Percentiles rank a stretch among this genome's conserved stretches.
Evolutionary conservation across 2,329 filamentous ascomycete genomes (phyloP).

Genomic region (Beauveria varroae): DNA sequence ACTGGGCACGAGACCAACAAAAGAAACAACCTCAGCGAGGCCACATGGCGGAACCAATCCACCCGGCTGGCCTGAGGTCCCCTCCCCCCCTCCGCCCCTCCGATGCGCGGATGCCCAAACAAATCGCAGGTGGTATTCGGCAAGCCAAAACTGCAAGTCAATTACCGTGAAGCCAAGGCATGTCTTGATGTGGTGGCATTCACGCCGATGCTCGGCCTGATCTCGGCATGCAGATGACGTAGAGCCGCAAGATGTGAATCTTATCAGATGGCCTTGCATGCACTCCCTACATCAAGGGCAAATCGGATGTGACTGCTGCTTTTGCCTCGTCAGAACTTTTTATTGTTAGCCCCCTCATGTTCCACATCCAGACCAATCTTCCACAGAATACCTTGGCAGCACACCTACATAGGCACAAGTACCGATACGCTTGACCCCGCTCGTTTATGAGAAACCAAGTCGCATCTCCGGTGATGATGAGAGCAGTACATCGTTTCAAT

Average conservation of each 20-base stretch:
- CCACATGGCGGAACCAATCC: neutral
- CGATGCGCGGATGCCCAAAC: neutral
- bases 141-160: neutral
- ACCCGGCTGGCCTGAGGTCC: neutral
- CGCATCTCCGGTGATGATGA: neutral
- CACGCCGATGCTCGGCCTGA: neutral
- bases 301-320: too few species aligned
- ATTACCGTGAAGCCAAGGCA: neutral
- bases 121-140: neutral
- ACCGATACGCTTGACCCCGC: neutral
- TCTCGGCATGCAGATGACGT: neutral
- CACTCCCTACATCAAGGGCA: neutral
- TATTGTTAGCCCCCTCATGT: too few species aligned
- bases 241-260: neutral
- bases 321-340: too few species aligned
- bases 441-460: neutral
- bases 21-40: neutral
- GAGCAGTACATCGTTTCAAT: neutral
- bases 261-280: neutral
- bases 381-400: too few species aligned
- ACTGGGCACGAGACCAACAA: neutral
- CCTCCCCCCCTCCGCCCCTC: neutral
- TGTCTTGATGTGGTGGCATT: neutral
- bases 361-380: too few species aligned
- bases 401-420: too few species aligned